Percentiles rank a stretch among this genome's conserved stretches.
Evolutionary conservation across 169 alveolate species (phyloP).

Genomic region (Cryptosporidium baileyi): DNA sequence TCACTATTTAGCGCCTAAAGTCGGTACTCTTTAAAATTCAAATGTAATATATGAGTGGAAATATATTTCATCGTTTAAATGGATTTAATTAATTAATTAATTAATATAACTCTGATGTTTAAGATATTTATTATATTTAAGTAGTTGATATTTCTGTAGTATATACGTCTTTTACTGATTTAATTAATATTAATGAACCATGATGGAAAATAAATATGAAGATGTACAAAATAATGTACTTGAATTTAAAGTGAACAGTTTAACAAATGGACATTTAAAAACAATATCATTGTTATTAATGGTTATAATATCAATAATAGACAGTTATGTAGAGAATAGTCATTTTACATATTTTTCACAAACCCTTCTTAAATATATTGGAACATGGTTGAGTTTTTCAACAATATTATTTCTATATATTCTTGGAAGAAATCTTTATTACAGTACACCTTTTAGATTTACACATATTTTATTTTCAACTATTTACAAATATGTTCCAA

Average conservation of each 20-base stretch:
- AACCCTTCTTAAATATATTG: conserved; percentile 52
- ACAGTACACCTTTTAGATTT: conserved; percentile 32
- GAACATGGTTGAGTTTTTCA: conserved; percentile 39
- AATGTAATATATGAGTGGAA: no score
- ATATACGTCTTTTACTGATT: no score
- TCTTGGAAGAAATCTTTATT: conserved; percentile 38
- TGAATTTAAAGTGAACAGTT: conserved; percentile 31
- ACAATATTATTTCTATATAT: conserved; percentile 18
- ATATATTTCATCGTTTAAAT: no score
- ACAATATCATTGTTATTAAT: conserved; percentile 36
- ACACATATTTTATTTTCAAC: conserved; percentile 22
- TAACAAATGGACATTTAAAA: conserved; percentile 43
- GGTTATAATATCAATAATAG: conserved; percentile 15
- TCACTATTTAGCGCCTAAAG: no score
- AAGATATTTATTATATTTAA: no score
- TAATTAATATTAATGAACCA: no score
- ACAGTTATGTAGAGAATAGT: not conserved
- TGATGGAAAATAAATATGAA: not conserved
- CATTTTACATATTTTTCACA: conserved; percentile 42
- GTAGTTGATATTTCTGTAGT: no score
- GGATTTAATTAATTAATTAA: no score
- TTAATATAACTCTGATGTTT: no score
- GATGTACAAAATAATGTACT: not conserved
- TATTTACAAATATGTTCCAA: conserved; percentile 1
- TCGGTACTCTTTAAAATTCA: no score